These are phyloP conservation scores for Tetrahymena thermophila DNA, from an alignment of 73 alveolate species.

Conservation along the genomic window DNA sequence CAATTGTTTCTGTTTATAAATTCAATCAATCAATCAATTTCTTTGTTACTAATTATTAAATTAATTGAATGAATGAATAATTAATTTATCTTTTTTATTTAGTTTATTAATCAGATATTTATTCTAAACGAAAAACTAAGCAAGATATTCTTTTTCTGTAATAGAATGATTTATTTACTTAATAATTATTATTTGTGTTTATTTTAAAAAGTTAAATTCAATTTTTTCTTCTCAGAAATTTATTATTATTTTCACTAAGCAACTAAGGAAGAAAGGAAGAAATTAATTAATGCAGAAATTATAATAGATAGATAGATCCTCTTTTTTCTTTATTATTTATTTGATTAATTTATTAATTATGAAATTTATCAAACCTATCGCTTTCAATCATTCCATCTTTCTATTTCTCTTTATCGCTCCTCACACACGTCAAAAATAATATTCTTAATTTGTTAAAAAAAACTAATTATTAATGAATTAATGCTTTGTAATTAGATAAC, in stretches of 20 bases:
- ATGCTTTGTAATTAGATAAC: neutral
- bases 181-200: neutral
- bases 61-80: too few relatives aligned
- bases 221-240: neutral
- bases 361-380: neutral
- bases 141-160: neutral
- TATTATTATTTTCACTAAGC: too few relatives aligned
- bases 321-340: neutral
- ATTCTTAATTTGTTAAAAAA: neutral
- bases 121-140: neutral
- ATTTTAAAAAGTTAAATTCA: neutral
- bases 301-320: neutral
- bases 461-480: too few relatives aligned
- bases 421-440: neutral
- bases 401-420: neutral
- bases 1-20: neutral
- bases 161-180: neutral
- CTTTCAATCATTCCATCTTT: neutral
- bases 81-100: too few relatives aligned
- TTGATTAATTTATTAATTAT: too few relatives aligned
- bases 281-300: too few relatives aligned
- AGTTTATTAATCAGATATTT: neutral
- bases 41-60: too few relatives aligned
- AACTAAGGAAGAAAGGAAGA: too few relatives aligned
- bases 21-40: neutral